Base-by-base conservation (phyloP, 345 rosid species). In the Populus davidiana region DNA sequence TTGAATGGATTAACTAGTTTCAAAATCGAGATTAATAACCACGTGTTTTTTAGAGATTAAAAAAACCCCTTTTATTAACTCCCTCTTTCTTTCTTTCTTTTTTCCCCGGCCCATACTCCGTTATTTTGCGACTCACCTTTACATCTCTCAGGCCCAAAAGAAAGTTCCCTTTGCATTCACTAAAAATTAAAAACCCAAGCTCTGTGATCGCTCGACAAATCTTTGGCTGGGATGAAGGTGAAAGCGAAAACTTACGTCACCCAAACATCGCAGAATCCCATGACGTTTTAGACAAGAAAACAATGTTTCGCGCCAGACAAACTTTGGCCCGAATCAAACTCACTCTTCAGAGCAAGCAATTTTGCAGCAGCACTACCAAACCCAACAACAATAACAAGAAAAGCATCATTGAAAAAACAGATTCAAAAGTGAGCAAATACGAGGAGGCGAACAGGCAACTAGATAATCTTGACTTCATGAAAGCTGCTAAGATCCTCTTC, bases 401-500 rank as follows among this genome's bases (percentile, higher is more conserved):
- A 62, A 79, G 75, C 61, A 59, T 43, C 49, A 83, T 65, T 3
- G 79, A 82, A 71, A 86, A 79, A 79, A 70, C 71, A 13, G 88
- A 80, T 70, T 87, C 94, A 2, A 87, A 76, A 81, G 67, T 84
- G 56, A 83, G 83, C 83, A 84, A 79, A 66, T 88, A 90, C 85
- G 56, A 83, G 0, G 96, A 91, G 75, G 79, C 89, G 1, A 90
- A 89, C 66, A 80, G 82, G 81, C 89, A 90, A 81, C 88, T 96
- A 23, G 92, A 90, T 61, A 91, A 90, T 44, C 92, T 93, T 54
- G 94, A 96, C 81, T 92, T 93, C 88, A 81, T 69, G 75, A 88
- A 90, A 10, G 96, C 99, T 33, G 82, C 97, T 54, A 87, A 90
- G 83, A 92, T 96, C 49, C 85, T 96, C 80, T 92, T 92, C 88